These are phyloP conservation scores for Lipomyces spencermartinsiae DNA, from an alignment of 805 yeast species.

Conservation along the genomic window DNA sequence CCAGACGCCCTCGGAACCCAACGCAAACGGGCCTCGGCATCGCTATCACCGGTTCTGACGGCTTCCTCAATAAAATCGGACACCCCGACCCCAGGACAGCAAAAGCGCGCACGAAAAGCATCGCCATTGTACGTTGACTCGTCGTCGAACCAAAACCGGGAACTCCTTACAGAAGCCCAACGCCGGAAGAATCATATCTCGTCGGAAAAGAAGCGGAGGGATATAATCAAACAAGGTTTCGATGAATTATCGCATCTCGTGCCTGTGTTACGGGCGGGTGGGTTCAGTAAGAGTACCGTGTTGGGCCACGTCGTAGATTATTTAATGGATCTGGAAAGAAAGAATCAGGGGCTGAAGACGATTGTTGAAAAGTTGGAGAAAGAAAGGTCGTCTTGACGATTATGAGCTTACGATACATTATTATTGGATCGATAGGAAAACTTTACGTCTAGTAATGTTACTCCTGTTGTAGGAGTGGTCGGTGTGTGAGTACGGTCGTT, in stretches of 20 bases:
- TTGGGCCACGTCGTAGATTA: constrained; percentile 32
- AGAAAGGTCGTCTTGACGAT: background rate
- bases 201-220: constrained; percentile 51
- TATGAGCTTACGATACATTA: background rate
- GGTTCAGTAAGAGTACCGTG: constrained; percentile 37
- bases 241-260: constrained; percentile 48
- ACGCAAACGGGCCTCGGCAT: constrained; percentile 1
- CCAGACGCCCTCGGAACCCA: background rate
- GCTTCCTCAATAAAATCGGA: background rate
- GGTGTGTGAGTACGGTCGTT: background rate
- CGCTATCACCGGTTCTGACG: constrained; percentile 1
- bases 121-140: background rate
- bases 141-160: constrained; percentile 31
- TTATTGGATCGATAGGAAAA: background rate
- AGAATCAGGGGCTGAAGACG: constrained; percentile 28
- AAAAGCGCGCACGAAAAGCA: constrained; percentile 7
- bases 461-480: background rate
- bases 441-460: background rate
- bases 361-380: constrained; percentile 16
- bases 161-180: constrained; percentile 46
- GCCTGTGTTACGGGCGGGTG: constrained; percentile 43
- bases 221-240: constrained; percentile 48
- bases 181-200: constrained; percentile 49
- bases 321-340: constrained; percentile 22
- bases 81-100: background rate